Percentiles rank a stretch among this genome's conserved stretches.
These are phyloP conservation scores for Biscogniauxia sp. DNA, from an alignment of 2,329 filamentous ascomycete genomes.

Conservation along the genomic window DNA sequence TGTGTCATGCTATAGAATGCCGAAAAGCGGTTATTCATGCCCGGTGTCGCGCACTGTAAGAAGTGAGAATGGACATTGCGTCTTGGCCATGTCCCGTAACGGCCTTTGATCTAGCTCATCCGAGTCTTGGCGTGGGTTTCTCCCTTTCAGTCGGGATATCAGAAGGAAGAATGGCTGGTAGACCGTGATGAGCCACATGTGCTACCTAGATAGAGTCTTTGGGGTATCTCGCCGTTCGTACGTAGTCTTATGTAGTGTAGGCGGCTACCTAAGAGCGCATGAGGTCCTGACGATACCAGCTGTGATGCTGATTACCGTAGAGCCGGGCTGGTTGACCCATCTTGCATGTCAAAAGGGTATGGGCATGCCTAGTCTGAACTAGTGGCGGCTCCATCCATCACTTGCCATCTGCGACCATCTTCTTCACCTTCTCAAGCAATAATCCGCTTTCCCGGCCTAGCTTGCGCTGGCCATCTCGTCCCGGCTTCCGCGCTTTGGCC, in stretches of 20 bases:
- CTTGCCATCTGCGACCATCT: constrained; percentile 54
- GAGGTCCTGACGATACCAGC: too few relatives aligned
- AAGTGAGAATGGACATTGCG: neutral
- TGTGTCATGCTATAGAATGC: constrained; percentile 6
- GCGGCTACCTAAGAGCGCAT: too few relatives aligned
- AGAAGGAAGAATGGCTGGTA: neutral
- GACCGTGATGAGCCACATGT: neutral
- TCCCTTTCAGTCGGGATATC: neutral
- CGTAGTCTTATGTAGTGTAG: too few relatives aligned
- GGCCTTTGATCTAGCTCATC: neutral
- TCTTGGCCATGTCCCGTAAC: neutral
- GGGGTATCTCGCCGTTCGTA: too few relatives aligned
- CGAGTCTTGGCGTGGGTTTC: neutral
- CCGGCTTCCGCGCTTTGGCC: constrained; percentile 68
- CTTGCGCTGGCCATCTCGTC: constrained; percentile 72
- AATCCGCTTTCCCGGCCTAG: constrained; percentile 78
- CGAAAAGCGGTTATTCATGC: neutral
- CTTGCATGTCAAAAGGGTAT: neutral
- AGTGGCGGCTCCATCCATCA: neutral
- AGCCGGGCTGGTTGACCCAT: neutral
- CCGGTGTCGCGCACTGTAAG: neutral
- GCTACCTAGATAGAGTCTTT: neutral
- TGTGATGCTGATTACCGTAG: too few relatives aligned
- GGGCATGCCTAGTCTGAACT: neutral
- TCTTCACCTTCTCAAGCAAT: constrained; percentile 74